Percentiles rank a stretch among this genome's conserved stretches.
Evolutionary conservation across 148 eudicot genomes (phyloP).

Genomic region (Oxyria digyna): DNA sequence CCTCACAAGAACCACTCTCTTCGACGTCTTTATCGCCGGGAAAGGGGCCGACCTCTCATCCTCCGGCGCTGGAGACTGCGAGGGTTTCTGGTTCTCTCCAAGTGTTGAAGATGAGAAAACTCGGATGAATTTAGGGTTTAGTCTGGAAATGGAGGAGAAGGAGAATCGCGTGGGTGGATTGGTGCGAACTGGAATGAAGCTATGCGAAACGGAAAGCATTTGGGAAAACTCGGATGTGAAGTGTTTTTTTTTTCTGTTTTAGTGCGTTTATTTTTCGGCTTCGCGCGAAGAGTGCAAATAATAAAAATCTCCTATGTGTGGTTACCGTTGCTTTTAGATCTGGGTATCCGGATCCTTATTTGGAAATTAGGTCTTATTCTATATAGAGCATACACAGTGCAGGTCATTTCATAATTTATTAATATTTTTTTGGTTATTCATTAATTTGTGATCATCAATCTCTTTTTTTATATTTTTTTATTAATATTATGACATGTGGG

Average conservation of each 20-base stretch:
- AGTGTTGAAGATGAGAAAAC: conserved; percentile 14
- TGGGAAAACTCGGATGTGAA: background rate
- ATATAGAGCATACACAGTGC: too few species aligned
- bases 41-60: conserved; percentile 12
- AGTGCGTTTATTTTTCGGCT: background rate
- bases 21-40: conserved; percentile 49
- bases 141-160: background rate
- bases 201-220: conserved; percentile 6
- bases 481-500: too few species aligned
- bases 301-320: background rate
- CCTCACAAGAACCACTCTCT: conserved; percentile 86
- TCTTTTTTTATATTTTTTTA: too few species aligned
- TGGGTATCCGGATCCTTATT: background rate
- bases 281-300: conserved; percentile 1
- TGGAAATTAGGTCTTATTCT: too few species aligned
- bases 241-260: background rate
- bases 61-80: background rate
- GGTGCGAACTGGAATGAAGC: background rate
- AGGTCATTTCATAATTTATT: too few species aligned
- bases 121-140: background rate
- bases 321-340: background rate
- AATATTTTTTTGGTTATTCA: too few species aligned
- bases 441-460: too few species aligned
- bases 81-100: conserved; percentile 1
- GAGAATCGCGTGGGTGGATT: conserved; percentile 5